Percentiles rank a stretch among this genome's conserved stretches.
Evolutionary conservation across 306 rosid genomes (phyloP).

Genomic region (Cucumis sativus): DNA sequence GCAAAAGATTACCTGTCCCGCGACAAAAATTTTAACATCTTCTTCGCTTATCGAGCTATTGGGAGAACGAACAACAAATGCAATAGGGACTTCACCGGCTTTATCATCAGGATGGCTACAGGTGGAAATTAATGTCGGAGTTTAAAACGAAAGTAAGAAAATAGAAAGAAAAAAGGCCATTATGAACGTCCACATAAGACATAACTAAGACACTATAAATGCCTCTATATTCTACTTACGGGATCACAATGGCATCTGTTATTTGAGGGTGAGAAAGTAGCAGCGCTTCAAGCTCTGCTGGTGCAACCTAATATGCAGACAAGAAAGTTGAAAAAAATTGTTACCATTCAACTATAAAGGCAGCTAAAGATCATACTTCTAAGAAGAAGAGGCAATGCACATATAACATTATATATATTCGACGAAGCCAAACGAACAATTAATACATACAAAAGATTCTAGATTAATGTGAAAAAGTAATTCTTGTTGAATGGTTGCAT

Average conservation of each 20-base stretch:
- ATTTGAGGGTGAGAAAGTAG: slow-evolving; percentile 31
- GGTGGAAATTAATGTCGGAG: slow-evolving; percentile 4
- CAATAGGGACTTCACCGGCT: slow-evolving; percentile 50
- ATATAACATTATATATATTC: background rate
- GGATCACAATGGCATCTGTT: slow-evolving; percentile 32
- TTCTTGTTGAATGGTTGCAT: background rate
- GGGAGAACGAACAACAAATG: slow-evolving; percentile 31
- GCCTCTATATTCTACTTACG: slow-evolving; percentile 18
- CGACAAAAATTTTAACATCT: slow-evolving; percentile 25
- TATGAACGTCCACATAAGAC: background rate
- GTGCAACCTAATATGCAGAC: slow-evolving; percentile 27
- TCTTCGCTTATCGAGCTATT: slow-evolving; percentile 20
- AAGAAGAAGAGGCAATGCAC: background rate
- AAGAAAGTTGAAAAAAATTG: background rate
- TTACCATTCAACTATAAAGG: background rate
- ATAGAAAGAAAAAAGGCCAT: background rate
- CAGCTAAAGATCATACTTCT: background rate
- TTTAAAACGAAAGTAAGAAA: background rate
- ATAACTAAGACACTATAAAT: background rate
- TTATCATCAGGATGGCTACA: slow-evolving; percentile 31
- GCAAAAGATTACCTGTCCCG: slow-evolving; percentile 19
- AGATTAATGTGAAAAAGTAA: background rate
- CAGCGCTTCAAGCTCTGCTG: slow-evolving; percentile 41
- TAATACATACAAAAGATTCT: background rate
- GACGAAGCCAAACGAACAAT: background rate